Percentiles rank a stretch among this genome's conserved stretches.
These are phyloP conservation scores for Seiridium unicorne DNA, from an alignment of 2,329 filamentous ascomycete species.

Conservation along the genomic window DNA sequence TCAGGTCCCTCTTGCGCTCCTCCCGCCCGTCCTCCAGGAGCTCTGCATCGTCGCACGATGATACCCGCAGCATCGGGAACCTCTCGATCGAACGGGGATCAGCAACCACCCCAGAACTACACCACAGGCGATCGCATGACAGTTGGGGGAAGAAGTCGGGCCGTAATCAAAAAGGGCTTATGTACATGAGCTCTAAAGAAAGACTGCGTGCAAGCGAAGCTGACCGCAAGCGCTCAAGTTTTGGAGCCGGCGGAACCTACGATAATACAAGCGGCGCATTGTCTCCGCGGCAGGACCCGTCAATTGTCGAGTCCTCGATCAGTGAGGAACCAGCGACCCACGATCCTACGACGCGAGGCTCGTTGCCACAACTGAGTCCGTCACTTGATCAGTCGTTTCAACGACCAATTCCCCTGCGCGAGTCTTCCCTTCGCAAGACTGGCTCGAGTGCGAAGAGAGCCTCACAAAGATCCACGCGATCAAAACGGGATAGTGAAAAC, in stretches of 20 bases:
- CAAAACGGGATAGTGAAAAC: slow-evolving; percentile 46
- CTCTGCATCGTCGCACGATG: slow-evolving; percentile 56
- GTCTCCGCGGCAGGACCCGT: slow-evolving; percentile 41
- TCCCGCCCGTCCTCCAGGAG: slow-evolving; percentile 60
- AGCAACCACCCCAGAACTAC: slow-evolving; percentile 47
- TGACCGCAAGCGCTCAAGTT: slow-evolving; percentile 56
- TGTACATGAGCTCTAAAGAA: slow-evolving; percentile 75
- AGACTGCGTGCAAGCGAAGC: slow-evolving; percentile 60
- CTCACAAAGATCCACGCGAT: slow-evolving; percentile 46
- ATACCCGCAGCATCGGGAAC: slow-evolving; percentile 62
- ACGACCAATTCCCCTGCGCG: slow-evolving; percentile 57
- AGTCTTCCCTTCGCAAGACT: slow-evolving; percentile 65
- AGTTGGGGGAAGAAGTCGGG: slow-evolving; percentile 60
- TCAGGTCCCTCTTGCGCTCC: slow-evolving; percentile 60
- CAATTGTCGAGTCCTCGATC: slow-evolving; percentile 52
- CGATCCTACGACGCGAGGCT: slow-evolving; percentile 13
- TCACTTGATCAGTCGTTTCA: slow-evolving; percentile 20
- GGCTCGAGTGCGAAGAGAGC: slow-evolving; percentile 52
- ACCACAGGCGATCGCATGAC: slow-evolving; percentile 54
- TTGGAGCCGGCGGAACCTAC: slow-evolving; percentile 36
- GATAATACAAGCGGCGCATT: slow-evolving; percentile 34
- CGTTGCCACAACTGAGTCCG: slow-evolving; percentile 15
- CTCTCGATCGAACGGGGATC: slow-evolving; percentile 59
- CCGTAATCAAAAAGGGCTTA: slow-evolving; percentile 56
- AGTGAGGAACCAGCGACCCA: slow-evolving; percentile 48